Evolutionary conservation across 2,329 filamentous ascomycete species (phyloP), one percentile per base, ranked within the genome.

Genomic region (Penicillium sp.): DNA sequence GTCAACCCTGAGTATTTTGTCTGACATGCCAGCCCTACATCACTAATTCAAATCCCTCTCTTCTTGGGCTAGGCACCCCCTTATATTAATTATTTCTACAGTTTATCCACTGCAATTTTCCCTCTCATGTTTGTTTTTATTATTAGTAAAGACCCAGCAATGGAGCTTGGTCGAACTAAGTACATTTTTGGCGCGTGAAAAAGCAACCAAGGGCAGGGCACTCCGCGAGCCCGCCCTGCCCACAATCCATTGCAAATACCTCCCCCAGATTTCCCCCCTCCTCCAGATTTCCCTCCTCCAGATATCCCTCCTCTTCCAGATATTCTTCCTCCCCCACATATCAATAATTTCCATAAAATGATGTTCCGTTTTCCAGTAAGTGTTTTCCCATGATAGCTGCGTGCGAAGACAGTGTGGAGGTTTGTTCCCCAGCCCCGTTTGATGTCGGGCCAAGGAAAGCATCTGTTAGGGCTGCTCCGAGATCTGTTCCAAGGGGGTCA

Each of bases 361-460:
- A 50, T 40, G 11, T 32, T 40, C 47, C 31, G 11, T 32, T 32
- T 32, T 32, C 31, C 31, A 50, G 22, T 45, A 16, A 55, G 53
- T 55, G 16, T 31, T 4, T 51, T 46, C 47, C 47, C 22, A 20
- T 51, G 39, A 39, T 18, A 10, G 16, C 35, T 52, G 35, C 34
- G 34, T 39, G 37, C 14, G 38, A 32, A 53, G 29, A 46, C 43
- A 3, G 7, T 18, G 38, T 48, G 40, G 8, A 5, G 6, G 11
- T 11, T 40, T 57, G 39, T 69, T 59, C 44, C 61, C 59, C 48
- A 46, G 53, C 37, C 45, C 45, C 29, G n/a, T n/a, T 55, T 13
- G 5, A 50, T 49, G 10, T 38, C 24, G 39, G 60, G 50, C 49
- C 56, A 56, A 50, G 58, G 57, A 59, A 64, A 58, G 60, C 58